These are phyloP conservation scores for Pezicula radicicola DNA, from an alignment of 2,329 filamentous ascomycete genomes.

Conservation along the genomic window DNA sequence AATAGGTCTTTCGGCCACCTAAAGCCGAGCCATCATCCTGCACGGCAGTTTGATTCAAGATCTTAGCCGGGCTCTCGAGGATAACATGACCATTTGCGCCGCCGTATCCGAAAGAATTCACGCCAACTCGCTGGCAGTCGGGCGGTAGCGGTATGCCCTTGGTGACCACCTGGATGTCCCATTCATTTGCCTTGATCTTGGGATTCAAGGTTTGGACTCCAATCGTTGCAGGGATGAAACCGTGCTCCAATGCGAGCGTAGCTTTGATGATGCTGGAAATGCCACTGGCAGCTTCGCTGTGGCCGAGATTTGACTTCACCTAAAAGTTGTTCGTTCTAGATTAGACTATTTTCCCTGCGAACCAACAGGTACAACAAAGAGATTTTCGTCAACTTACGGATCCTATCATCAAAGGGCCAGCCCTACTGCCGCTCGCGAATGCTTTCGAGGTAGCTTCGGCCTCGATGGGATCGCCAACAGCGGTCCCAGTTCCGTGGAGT, in stretches of 20 bases:
- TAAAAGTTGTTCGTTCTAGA: conserved; percentile 8
- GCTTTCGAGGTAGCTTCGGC: neutral
- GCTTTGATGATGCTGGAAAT: conserved; percentile 16
- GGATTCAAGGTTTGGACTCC: neutral
- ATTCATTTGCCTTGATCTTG: conserved; percentile 27
- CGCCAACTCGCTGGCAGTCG: neutral
- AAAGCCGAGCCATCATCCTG: neutral
- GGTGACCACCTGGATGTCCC: conserved; percentile 24
- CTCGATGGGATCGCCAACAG: conserved; percentile 9
- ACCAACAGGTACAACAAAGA: neutral
- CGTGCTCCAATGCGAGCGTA: conserved; percentile 11
- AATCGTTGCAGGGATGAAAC: neutral
- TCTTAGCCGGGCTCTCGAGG: conserved; percentile 18
- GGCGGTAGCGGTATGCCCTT: neutral
- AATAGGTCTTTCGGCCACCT: neutral
- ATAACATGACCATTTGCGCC: conserved; percentile 44
- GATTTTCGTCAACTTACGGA: neutral
- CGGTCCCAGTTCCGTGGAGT: conserved; percentile 20
- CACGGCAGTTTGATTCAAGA: neutral
- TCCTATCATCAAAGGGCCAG: neutral
- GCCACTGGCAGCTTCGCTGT: conserved; percentile 10
- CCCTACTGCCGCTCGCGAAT: neutral
- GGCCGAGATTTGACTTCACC: conserved; percentile 21
- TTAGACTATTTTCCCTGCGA: no score
- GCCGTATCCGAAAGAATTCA: conserved; percentile 36